These are phyloP conservation scores for Nothophaeocryptopus gaeumannii DNA, from an alignment of 2,329 filamentous ascomycete genomes.

Conservation along the genomic window DNA sequence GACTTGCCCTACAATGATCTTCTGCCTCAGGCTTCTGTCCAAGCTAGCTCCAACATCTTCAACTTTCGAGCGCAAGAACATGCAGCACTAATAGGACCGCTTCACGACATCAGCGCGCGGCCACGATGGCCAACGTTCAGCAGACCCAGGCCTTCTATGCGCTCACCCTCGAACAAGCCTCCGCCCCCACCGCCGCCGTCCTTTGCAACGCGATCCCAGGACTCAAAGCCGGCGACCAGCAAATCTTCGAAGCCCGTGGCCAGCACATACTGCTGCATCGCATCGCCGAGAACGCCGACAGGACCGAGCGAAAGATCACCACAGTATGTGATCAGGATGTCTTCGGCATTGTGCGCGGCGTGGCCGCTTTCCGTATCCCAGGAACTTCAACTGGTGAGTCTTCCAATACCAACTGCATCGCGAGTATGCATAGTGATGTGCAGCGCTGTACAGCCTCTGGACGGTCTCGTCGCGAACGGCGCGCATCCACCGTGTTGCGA, in stretches of 20 bases:
- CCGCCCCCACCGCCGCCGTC: conserved; percentile 83
- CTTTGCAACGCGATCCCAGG: conserved; percentile 79
- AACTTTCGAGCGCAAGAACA: not conserved
- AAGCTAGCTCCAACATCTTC: not conserved
- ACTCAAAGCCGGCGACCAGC: conserved; percentile 86
- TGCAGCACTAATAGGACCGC: not conserved
- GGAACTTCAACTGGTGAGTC: conserved; percentile 84
- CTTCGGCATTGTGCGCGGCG: conserved; percentile 88
- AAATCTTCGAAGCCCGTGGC: conserved; percentile 90
- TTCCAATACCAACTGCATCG: conserved; percentile 10
- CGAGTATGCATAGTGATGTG: conserved; percentile 47
- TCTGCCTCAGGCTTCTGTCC: too few species aligned
- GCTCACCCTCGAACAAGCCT: conserved; percentile 89
- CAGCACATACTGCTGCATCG: conserved; percentile 85
- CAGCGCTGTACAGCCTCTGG: conserved; percentile 15
- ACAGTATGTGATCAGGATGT: conserved; percentile 88
- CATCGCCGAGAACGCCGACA: conserved; percentile 57
- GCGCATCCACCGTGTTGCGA: not conserved
- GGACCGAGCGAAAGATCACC: conserved; percentile 75
- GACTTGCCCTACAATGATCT: too few species aligned
- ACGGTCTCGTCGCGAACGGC: not conserved
- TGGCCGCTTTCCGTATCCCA: conserved; percentile 86
- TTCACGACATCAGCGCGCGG: conserved; percentile 14
- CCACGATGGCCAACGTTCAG: conserved; percentile 89
- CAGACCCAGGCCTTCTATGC: conserved; percentile 96